These are phyloP conservation scores for Papiliotrema fonsecae DNA, from an alignment of 1,284 basidiomycete genomes.

Conservation along the genomic window DNA sequence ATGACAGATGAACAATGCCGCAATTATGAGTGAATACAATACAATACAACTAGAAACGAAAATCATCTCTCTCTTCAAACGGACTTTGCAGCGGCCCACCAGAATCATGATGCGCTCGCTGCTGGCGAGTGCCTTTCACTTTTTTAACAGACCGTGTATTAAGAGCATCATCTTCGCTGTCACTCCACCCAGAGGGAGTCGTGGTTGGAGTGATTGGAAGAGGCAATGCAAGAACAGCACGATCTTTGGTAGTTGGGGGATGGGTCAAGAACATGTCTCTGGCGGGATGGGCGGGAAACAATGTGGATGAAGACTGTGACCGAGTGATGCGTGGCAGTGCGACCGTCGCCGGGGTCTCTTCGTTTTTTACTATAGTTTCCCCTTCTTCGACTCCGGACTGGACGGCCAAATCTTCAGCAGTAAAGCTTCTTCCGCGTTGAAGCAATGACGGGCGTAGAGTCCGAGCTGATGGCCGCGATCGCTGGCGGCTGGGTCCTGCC, in stretches of 20 bases:
- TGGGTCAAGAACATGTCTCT: conserved; percentile 14
- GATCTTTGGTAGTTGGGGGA: conserved; percentile 13
- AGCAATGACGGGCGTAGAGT: conserved; percentile 32
- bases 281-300: conserved; percentile 8
- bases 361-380: background rate
- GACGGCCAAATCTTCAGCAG: conserved; percentile 40
- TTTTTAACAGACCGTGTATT: too few species aligned
- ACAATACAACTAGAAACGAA: conserved; percentile 12
- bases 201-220: conserved; percentile 4
- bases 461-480: conserved; percentile 8
- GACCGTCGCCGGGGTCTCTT: background rate
- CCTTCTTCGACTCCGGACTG: conserved; percentile 17
- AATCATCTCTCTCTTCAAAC: conserved; percentile 35
- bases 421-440: conserved; percentile 44
- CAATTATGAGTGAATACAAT: background rate
- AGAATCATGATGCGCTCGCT: too few species aligned
- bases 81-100: conserved; percentile 35
- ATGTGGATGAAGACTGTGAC: conserved; percentile 16
- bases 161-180: conserved; percentile 31
- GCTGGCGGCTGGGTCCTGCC: conserved; percentile 14
- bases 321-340: conserved; percentile 15
- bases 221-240: conserved; percentile 16
- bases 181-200: conserved; percentile 15
- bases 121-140: too few species aligned
- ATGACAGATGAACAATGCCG: background rate